phyloP scores from a whole-genome alignment of 352 stramenopile species.

The Lagenidium giganteum region DNA sequence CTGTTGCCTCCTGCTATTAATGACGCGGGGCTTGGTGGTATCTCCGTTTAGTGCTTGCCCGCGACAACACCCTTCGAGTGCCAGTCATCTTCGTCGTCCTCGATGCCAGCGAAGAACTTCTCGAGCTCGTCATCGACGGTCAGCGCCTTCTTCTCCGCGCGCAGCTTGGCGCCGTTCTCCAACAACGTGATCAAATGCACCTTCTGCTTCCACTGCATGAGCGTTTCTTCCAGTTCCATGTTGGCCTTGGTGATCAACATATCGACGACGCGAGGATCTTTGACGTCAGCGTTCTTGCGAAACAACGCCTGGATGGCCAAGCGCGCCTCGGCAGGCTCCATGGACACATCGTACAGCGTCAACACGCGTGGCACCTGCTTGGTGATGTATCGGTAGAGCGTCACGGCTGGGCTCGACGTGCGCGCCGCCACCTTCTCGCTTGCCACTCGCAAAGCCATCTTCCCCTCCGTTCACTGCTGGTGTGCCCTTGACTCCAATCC shows the following conservation, averaged over 20 bases:
- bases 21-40: too few species aligned
- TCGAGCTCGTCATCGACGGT: constrained; percentile 43
- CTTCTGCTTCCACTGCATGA: constrained; percentile 97
- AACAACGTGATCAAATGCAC: constrained; percentile 85
- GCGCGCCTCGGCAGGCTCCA: constrained; percentile 82
- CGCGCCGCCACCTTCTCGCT: constrained; percentile 42
- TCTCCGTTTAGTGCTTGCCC: constrained; percentile 11
- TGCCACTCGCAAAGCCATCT: constrained; percentile 62
- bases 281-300: constrained; percentile 87
- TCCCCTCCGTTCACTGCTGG: background rate
- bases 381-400: constrained; percentile 76
- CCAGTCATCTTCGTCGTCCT: constrained; percentile 46
- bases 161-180: constrained; percentile 40
- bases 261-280: constrained; percentile 88
- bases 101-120: constrained; percentile 60
- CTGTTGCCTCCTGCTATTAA: too few species aligned
- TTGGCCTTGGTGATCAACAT: constrained; percentile 96
- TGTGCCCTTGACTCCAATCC: too few species aligned
- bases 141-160: constrained; percentile 24
- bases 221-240: constrained; percentile 95
- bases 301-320: constrained; percentile 89
- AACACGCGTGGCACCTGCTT: constrained; percentile 91
- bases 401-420: constrained; percentile 56
- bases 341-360: constrained; percentile 95
- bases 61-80: constrained; percentile 20